phyloP scores from a whole-genome alignment of 768 basidiomycete genomes.

The Pisolithus tinctorius region DNA sequence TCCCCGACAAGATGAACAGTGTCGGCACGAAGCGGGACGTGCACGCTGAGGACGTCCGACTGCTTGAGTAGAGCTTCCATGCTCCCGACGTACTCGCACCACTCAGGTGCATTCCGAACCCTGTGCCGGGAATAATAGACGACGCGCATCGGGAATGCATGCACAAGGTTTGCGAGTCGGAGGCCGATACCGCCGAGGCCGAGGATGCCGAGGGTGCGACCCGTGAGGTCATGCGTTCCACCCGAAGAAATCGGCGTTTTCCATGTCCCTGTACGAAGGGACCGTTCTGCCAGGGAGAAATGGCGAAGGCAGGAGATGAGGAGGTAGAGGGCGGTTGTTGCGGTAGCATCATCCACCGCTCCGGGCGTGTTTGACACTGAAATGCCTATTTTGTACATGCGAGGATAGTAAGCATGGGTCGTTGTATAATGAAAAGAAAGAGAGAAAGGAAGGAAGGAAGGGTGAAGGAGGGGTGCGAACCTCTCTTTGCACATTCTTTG shows the following conservation, averaged over 20 bases:
- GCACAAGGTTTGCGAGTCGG: constrained; percentile 62
- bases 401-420: neutral
- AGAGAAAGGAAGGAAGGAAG: neutral
- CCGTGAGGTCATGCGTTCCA: constrained; percentile 56
- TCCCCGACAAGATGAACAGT: constrained; percentile 73
- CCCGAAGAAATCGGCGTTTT: constrained; percentile 45
- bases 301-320: constrained; percentile 73
- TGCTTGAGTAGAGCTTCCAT: constrained; percentile 55
- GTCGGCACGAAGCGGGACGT: constrained; percentile 71
- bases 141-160: constrained; percentile 84
- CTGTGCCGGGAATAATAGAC: constrained; percentile 70
- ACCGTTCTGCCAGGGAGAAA: constrained; percentile 57
- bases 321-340: constrained; percentile 81
- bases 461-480: constrained; percentile 27
- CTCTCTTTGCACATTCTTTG: constrained; percentile 59
- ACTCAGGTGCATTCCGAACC: constrained; percentile 52
- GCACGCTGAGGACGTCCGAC: constrained; percentile 80
- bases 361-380: constrained; percentile 83
- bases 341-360: constrained; percentile 87
- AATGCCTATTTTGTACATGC: constrained; percentile 32
- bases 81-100: constrained; percentile 72
- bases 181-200: constrained; percentile 75
- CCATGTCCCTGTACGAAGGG: constrained; percentile 49
- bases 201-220: constrained; percentile 64
- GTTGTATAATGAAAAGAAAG: neutral